Base-by-base conservation (phyloP, 352 stramenopile genomes). In the Globisporangium apiculatum region DNA sequence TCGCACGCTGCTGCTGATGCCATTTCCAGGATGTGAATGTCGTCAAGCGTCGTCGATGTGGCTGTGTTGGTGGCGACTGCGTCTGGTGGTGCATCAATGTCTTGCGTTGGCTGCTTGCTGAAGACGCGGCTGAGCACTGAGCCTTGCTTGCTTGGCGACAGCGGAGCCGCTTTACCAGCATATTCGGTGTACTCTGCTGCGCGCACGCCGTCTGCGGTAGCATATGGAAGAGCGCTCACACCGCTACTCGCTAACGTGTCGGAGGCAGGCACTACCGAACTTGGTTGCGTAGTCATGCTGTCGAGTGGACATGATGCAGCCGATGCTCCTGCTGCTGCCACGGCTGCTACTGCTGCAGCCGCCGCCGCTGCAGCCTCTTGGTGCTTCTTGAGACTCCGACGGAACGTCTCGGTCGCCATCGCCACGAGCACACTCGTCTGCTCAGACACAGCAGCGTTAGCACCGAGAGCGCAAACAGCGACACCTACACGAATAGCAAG, bases 381-480 rank as follows among this genome's bases (percentile, higher is more conserved):
- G 10, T 72, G 75, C 18, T 68, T 76, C 35, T 76, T 60, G 9
- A 87, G 58, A 55, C 73, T 85, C 1, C 71, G 73, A 8, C 75
- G 77, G 3, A 90, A 60, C 15, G 66, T 75, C 40, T 79, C 64
- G 15, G 72, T 75, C 0, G 77, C 77, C 61, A 90, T 83, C 7
- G 75, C 72, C 24, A 73, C 79, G 11, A 85, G 57, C 42, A 90
- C 75, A 24, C 75, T 88, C 36, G 77, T 75, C 73, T 86, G 47
- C 17, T 9, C 17, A 40, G 36, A 31, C 4, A 12, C 40, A 17
- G 24, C 41, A 54, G 3, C 3, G 5, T 51, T 9, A 55, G 47
- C 11, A 41, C 24, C 35, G 4, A 31, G 24, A 31, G 24, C 24
- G 24, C 24, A 31, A 31, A 2, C 24, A 31, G 24, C 24, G 24